Base-by-base conservation (phyloP, 306 rosid genomes). In the Mimosa pudica region DNA sequence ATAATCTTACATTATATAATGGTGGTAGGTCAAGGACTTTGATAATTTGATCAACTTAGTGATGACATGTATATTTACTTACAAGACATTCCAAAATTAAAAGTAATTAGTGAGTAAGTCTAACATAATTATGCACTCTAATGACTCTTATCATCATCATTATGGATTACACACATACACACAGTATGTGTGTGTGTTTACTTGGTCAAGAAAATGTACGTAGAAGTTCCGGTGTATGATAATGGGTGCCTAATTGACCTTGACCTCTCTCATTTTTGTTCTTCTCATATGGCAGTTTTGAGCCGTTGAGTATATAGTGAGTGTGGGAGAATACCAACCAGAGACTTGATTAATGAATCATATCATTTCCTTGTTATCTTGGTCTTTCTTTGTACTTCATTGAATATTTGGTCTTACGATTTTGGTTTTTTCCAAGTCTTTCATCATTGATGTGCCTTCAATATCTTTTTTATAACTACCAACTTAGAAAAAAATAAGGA, bases 311-410 rank as follows among this genome's bases (percentile, higher is more conserved):
- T 24, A 6, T 11, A 6, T 79, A 41, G 42, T 41, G 36, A 75
- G 76, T 79, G 76, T 82, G 82, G 86, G 77, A 85, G 84, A 79
- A 60, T 76, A 85, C 86, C 88, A 85, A 85, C 86, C 86, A 51
- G 71, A 75, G 73, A 42, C 65, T 60, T 60, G 36, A 69, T 68
- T 41, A 68, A 79, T 1, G 63, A 57, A 49, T 38, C 9, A 55
- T 38, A 38, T 55, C 9, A 24, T 79, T 83, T 73, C 82, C 77
- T 65, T 35, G 2, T 70, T 77, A 60, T 76, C 45, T 76, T 71
- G 46, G 32, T 57, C 48, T 35, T 10, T 55, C 32, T 36, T 58
- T 71, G 74, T 10, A 60, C 74, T 84, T 64, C 45, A 48, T 81
- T 81, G 75, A 84, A 77, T 13, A 42, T 16, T 1, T 9, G 36